Base-by-base conservation (phyloP, 2,329 filamentous ascomycete genomes). In the Periconia sp. region DNA sequence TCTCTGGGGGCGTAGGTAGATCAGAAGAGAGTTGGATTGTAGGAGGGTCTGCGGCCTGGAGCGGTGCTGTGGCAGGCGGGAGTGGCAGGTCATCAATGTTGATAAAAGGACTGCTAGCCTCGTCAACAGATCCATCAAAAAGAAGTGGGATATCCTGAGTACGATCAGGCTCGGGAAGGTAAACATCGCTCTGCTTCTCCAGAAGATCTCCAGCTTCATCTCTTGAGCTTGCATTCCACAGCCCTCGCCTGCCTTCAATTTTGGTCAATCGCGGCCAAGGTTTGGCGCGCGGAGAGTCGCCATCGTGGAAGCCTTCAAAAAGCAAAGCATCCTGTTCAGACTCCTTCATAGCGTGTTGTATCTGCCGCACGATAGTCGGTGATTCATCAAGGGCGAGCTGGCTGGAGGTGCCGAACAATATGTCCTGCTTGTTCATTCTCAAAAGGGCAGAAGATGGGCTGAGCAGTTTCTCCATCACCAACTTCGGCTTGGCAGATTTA, bases 371-470 rank as follows among this genome's bases (percentile, higher is more conserved):
- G 23, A 66, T 65, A 2, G 62, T 63, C 1, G 74, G 73, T 3
- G 74, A 74, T 44, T 74, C 71, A 30, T 74, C 71, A 1, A 68
- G 60, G 15, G 65, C 71, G 23, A 76, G 61, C 52, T 76, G 74
- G 54, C 73, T 75, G 2, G 73, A 75, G 14, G 73, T 76, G 15
- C 74, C 74, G 47, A 76, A 76, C 1, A 75, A 58, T 9, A 76
- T 49, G 20, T 74, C 68, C 53, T 76, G 74, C 31, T 58, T 58
- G 41, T 63, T 58, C 43, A 73, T 18, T 33, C 62, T 57, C 31
- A 56, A 41, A 6, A 60, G 45, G 11, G 71, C 72, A 18, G 71
- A 69, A 1, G 60, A 50, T 13, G 74, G 74, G 13, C 71, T 74
- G 13, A 75, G 65, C 6, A 76, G 51, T 56, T 73, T 75, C n/a